Evolutionary conservation across 73 alveolate genomes (phyloP).

Genomic region (Tetrahymena borealis): DNA sequence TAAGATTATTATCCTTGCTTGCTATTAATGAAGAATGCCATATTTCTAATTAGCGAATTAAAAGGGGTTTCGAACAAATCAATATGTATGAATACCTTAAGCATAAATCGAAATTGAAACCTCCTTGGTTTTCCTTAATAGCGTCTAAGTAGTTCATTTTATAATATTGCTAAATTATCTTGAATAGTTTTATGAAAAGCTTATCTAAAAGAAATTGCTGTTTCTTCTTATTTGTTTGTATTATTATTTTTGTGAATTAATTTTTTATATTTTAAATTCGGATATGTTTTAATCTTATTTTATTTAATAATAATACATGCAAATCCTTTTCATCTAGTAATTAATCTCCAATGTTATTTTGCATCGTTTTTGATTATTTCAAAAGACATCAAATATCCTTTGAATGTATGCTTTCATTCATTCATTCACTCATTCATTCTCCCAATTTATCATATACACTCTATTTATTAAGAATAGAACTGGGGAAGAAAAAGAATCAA

Average conservation of each 20-base stretch:
- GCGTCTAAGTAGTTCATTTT: neutral
- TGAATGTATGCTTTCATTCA: too few species aligned
- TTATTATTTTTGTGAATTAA: neutral
- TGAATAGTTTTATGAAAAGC: neutral
- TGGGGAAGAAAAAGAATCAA: conserved; percentile 1
- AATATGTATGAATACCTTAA: neutral
- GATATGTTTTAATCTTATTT: neutral
- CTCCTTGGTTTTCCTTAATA: neutral
- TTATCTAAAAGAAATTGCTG: neutral
- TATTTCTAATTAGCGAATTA: neutral
- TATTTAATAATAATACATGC: neutral
- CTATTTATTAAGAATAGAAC: neutral
- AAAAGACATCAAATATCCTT: neutral
- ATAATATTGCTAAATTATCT: neutral
- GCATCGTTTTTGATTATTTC: neutral
- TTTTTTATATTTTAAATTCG: neutral
- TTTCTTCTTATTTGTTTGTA: neutral
- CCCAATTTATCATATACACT: neutral
- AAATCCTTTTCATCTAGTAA: neutral
- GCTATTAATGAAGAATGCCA: too few species aligned
- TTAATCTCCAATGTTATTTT: neutral
- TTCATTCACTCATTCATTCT: neutral
- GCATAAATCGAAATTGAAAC: neutral
- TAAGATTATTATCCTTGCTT: neutral
- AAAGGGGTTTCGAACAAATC: neutral